Evolutionary conservation across 2,329 filamentous ascomycete genomes (phyloP).

Genomic region (Sphaceloma murrayae): DNA sequence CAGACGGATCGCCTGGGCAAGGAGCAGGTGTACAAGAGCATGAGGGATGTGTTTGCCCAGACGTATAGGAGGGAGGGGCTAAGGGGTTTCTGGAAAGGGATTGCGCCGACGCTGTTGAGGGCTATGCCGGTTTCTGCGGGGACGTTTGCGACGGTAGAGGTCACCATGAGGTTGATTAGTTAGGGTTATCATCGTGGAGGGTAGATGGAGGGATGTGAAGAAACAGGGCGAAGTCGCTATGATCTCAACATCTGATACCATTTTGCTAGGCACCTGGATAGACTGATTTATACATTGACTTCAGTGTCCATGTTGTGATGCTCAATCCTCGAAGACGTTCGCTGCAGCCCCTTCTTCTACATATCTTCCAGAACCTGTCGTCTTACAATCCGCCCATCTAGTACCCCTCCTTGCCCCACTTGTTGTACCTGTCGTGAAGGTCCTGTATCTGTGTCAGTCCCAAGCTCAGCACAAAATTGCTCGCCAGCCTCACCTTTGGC

Average conservation of each 20-base stretch:
- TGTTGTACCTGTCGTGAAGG: constrained; percentile 97
- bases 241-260: neutral
- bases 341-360: no score
- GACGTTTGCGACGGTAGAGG: constrained; percentile 70
- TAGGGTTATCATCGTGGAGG: constrained; percentile 19
- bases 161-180: constrained; percentile 33
- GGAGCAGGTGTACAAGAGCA: constrained; percentile 62
- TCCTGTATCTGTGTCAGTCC: constrained; percentile 43
- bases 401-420: constrained; percentile 98
- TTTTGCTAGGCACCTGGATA: neutral
- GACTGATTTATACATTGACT: no score
- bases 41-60: constrained; percentile 83
- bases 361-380: no score
- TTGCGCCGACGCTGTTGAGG: constrained; percentile 80
- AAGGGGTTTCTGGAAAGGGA: constrained; percentile 87
- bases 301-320: no score
- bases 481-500: constrained; percentile 57
- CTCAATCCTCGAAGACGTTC: no score
- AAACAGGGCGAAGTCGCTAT: neutral
- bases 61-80: constrained; percentile 68
- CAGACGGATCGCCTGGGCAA: constrained; percentile 86
- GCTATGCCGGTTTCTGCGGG: constrained; percentile 96
- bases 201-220: neutral
- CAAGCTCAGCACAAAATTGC: neutral
- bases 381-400: constrained; percentile 31